These are phyloP conservation scores for Colletotrichum siamense DNA, from an alignment of 2,329 filamentous ascomycete genomes.

Conservation along the genomic window DNA sequence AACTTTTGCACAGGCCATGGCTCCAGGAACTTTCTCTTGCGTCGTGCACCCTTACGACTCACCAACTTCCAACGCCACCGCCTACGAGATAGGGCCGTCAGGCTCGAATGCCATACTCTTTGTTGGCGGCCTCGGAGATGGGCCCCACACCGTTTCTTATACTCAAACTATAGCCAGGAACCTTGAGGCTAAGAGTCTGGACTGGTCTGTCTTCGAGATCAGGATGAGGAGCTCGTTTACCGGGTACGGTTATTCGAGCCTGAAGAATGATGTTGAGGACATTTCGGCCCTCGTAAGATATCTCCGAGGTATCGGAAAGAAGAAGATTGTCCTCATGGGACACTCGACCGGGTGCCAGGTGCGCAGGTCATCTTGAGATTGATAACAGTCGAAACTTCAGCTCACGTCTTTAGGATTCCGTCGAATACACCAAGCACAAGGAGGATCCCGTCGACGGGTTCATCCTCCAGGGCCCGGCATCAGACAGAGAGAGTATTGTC, in stretches of 20 bases:
- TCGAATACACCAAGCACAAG: conserved; percentile 56
- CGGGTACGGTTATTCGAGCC: conserved; percentile 55
- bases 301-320: conserved; percentile 53
- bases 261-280: conserved; percentile 59
- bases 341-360: conserved; percentile 66
- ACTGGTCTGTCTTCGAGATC: conserved; percentile 62
- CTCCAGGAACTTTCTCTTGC: conserved; percentile 30
- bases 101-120: conserved; percentile 68
- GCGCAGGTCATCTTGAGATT: conserved; percentile 5
- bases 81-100: conserved; percentile 51
- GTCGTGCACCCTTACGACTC: conserved; percentile 52
- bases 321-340: conserved; percentile 61
- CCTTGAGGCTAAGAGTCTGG: conserved; percentile 42
- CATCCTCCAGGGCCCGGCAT: conserved; percentile 81
- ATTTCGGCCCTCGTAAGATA: conserved; percentile 59
- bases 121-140: conserved; percentile 74
- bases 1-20: neutral
- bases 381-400: neutral
- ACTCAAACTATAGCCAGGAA: conserved; percentile 50
- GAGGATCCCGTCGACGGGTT: conserved; percentile 70
- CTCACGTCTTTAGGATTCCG: conserved; percentile 51
- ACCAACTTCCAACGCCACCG: conserved; percentile 42
- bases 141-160: conserved; percentile 69
- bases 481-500: conserved; percentile 72
- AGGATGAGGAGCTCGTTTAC: conserved; percentile 60